Evolutionary conservation across 345 rosid species (phyloP), one percentile per base, ranked within the genome.

Genomic region (Brassica nigra): DNA sequence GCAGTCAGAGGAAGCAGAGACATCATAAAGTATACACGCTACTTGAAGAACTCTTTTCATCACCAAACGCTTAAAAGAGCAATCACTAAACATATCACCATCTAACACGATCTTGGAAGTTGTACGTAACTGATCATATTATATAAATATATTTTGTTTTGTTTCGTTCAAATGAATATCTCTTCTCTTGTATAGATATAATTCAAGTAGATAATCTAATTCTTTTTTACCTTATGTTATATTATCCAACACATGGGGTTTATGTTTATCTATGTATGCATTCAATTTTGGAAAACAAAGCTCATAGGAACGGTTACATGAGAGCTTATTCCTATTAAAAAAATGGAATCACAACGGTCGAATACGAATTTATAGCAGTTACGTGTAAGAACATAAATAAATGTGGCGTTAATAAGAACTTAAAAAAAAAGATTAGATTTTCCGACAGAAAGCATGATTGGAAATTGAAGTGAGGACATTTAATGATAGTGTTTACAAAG

Each of bases 1-100:
- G 80, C 93, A 89, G 80, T 75, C 20, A 44, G 91, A 88, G 64
- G 96, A 87, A 30, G 93, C 86, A 69, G 92, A 87, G 54, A 85
- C 84, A 8, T 44, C 87, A 67, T 84, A 1, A 52, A 12, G n/a
- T 64, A 49, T 82, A 81, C 80, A 62, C 16, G 31, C 12, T 49
- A 4, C 34, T 16, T 33, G 52, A 58, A 39, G 4, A 78, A 54
- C 67, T 63, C 70, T 15, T 59, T 16, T 37, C 72, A 71, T 66
- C 76, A 37, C 27, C 30, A 54, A n/a, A 15, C 29, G 54, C 68
- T 23, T 70, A 47, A 9, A 9, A 58, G 68, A 12, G 44, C 63
- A 15, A 33, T 54, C 71, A 28, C 75, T 12, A 10, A 4, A 54
- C 62, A 14, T 62, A 49, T 59, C 62, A 28, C 4, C 69, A 34